phyloP scores from a whole-genome alignment of 2,329 filamentous ascomycete genomes.

The Ascochyta lentis region DNA sequence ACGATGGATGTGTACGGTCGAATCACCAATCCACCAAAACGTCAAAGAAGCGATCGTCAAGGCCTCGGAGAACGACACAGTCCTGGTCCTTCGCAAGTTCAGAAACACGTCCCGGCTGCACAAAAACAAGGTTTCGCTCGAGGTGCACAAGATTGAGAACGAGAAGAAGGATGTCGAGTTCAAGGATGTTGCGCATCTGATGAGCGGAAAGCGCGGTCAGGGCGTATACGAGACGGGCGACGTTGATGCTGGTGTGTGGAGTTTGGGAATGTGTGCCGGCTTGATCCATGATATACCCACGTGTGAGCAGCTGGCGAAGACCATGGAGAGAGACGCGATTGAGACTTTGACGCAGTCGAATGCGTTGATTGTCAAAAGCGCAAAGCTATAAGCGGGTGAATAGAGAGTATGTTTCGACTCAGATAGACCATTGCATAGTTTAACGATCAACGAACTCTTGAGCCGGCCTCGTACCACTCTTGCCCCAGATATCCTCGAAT shows the following conservation, averaged over 20 bases:
- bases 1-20: constrained; percentile 37
- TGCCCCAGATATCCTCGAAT: constrained; percentile 10
- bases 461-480: constrained; percentile 4
- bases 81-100: constrained; percentile 36
- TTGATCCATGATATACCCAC: constrained; percentile 58
- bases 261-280: constrained; percentile 96
- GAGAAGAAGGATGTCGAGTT: constrained; percentile 36
- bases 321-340: constrained; percentile 38
- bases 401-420: neutral
- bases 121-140: constrained; percentile 35
- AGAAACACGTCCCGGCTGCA: constrained; percentile 34
- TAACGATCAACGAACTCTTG: constrained; percentile 13
- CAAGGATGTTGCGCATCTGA: constrained; percentile 37
- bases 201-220: constrained; percentile 37
- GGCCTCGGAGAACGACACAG: constrained; percentile 33
- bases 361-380: constrained; percentile 22
- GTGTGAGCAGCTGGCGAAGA: constrained; percentile 44
- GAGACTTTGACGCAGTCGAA: constrained; percentile 30
- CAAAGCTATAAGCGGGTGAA: constrained; percentile 19
- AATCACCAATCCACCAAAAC: constrained; percentile 35
- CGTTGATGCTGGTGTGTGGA: constrained; percentile 40
- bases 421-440: neutral
- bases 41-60: constrained; percentile 38
- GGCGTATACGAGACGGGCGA: constrained; percentile 37
- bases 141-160: constrained; percentile 36